Conservation (phyloP, 768 basidiomycete species). For the Leccinum longicurvipes region DNA sequence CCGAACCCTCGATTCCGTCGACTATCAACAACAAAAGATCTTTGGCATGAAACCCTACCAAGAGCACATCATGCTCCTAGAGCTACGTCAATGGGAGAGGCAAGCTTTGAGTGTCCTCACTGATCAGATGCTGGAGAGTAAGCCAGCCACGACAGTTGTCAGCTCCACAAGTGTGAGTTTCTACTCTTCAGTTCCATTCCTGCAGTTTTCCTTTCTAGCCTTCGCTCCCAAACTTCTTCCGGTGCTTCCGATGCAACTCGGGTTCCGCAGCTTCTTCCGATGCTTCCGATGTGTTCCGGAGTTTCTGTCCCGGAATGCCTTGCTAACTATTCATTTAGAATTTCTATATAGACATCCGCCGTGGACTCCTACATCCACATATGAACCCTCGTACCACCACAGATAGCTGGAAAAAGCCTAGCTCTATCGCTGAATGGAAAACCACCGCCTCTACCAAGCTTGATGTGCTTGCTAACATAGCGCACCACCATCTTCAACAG, state of each 20-base stretch:
- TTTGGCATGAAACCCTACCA: neutral
- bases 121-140: neutral
- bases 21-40: neutral
- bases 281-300: no score
- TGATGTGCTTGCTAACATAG: neutral
- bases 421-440: neutral
- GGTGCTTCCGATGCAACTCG: no score
- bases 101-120: neutral
- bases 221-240: no score
- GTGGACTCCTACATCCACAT: neutral
- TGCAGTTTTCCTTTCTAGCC: no score
- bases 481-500: neutral
- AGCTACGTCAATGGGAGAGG: constrained; percentile 7
- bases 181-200: neutral
- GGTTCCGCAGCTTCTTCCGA: no score
- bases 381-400: neutral
- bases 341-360: constrained; percentile 3
- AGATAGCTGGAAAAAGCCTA: neutral
- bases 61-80: neutral
- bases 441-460: neutral
- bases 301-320: no score
- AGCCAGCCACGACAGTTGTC: no score
- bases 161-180: neutral
- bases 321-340: neutral
- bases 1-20: neutral